Conservation (phyloP, 2,329 filamentous ascomycete genomes). For the Monilinia vaccinii-corymbosi region DNA sequence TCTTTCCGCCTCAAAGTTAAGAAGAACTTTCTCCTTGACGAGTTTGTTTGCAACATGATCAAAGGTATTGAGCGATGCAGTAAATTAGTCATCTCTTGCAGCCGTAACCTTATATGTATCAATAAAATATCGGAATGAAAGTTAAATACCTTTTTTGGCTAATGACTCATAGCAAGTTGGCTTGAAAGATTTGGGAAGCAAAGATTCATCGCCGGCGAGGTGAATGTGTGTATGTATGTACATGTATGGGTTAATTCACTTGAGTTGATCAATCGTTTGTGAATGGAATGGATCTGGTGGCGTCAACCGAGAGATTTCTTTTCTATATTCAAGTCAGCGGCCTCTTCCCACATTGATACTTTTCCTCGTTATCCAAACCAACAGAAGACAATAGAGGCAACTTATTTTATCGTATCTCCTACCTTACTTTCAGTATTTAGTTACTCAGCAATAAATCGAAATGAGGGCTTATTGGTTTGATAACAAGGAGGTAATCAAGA, state of each 20-base stretch:
- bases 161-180: too few relatives aligned
- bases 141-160: too few relatives aligned
- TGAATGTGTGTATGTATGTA: too few relatives aligned
- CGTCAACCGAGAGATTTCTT: not conserved
- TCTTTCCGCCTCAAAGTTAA: not conserved
- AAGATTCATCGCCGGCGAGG: too few relatives aligned
- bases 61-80: too few relatives aligned
- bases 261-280: not conserved
- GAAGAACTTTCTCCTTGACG: not conserved
- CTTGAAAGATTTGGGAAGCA: too few relatives aligned
- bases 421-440: not conserved
- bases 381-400: not conserved
- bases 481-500: constrained; percentile 50
- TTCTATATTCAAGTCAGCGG: not conserved
- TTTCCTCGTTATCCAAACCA: not conserved
- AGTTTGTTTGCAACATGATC: not conserved
- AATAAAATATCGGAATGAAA: too few relatives aligned
- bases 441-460: constrained; percentile 18
- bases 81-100: too few relatives aligned
- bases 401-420: not conserved
- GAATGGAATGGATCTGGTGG: not conserved
- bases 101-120: too few relatives aligned
- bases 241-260: not conserved
- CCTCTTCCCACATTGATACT: not conserved
- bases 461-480: constrained; percentile 69